These are phyloP conservation scores for Suhomyces kilbournensis DNA, from an alignment of 805 yeast genomes.

Conservation along the genomic window DNA sequence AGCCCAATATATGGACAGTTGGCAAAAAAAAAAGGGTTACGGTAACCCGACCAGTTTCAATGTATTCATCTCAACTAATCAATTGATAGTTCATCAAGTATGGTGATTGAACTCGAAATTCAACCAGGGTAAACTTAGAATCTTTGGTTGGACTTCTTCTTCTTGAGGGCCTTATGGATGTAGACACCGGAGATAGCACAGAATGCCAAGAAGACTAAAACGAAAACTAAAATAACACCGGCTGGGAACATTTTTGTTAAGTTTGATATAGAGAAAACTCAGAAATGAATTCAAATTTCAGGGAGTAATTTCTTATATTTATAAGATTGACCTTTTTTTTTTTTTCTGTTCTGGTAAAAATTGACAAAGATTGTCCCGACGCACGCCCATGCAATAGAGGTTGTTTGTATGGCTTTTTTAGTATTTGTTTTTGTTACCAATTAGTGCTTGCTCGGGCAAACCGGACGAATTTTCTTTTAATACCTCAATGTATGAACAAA, in stretches of 20 bases:
- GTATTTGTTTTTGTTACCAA: neutral
- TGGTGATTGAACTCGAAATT: neutral
- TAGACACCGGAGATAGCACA: conserved; percentile 32
- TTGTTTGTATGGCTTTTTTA: neutral
- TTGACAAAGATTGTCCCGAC: neutral
- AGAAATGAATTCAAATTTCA: neutral
- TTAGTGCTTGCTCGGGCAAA: conserved; percentile 1
- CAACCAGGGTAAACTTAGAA: conserved; percentile 20
- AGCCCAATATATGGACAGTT: neutral
- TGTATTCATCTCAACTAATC: neutral
- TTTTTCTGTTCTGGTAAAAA: neutral
- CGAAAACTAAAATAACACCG: conserved; percentile 72
- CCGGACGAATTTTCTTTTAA: conserved; percentile 1
- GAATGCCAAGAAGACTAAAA: conserved; percentile 49
- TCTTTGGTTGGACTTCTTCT: conserved; percentile 43
- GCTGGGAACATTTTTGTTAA: conserved; percentile 55
- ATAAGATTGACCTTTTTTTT: conserved; percentile 2
- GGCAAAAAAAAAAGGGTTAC: neutral
- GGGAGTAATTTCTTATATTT: conserved; percentile 9
- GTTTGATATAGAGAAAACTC: neutral
- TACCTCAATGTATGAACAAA: conserved; percentile 1
- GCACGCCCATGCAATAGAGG: neutral
- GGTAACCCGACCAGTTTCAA: neutral
- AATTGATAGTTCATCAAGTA: neutral
- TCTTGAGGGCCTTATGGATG: conserved; percentile 40